A percentile compares a stretch with the other conserved stretches of the same genome.
These are phyloP conservation scores for Eutypella sp. DNA, from an alignment of 2,329 filamentous ascomycete genomes.

Conservation along the genomic window DNA sequence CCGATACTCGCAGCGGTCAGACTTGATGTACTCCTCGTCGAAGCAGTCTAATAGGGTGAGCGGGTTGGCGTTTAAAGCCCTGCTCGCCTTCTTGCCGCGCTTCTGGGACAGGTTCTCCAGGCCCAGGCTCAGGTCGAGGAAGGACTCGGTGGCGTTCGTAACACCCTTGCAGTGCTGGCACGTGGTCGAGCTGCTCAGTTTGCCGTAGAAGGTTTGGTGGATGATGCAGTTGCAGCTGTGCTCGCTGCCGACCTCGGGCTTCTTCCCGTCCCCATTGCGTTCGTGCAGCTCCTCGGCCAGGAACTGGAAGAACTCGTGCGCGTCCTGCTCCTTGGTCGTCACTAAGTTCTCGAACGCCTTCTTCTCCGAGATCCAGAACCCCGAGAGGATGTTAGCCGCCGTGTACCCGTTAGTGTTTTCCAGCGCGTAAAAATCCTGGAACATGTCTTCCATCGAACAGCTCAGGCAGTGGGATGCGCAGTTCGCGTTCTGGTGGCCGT, in stretches of 20 bases:
- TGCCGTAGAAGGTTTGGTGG: conserved; percentile 91
- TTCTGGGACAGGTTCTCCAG: conserved; percentile 73
- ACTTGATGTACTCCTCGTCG: conserved; percentile 78
- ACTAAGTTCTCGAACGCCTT: conserved; percentile 69
- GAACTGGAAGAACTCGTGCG: conserved; percentile 96
- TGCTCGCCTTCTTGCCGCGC: conserved; percentile 48
- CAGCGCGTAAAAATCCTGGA: conserved; percentile 64
- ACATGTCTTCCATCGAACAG: conserved; percentile 69
- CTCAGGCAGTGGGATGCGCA: conserved; percentile 65
- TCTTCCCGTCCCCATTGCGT: conserved; percentile 68
- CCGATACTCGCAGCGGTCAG: conserved; percentile 84
- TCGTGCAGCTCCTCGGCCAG: conserved; percentile 87
- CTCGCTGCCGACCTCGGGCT: conserved; percentile 53
- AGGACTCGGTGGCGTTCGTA: conserved; percentile 79
- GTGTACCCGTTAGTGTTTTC: conserved; percentile 87
- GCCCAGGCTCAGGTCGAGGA: conserved; percentile 84
- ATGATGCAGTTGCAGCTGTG: conserved; percentile 82
- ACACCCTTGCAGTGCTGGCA: conserved; percentile 82
- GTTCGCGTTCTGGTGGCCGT: conserved; percentile 76
- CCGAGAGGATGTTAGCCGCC: conserved; percentile 81
- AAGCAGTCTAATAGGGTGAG: conserved; percentile 69
- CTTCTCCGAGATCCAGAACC: conserved; percentile 82
- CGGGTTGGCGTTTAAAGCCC: conserved; percentile 35
- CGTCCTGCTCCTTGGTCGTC: conserved; percentile 92
- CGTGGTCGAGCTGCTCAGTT: conserved; percentile 83